Conservation (phyloP, 306 rosid species). For the Bauhinia variegata region DNA sequence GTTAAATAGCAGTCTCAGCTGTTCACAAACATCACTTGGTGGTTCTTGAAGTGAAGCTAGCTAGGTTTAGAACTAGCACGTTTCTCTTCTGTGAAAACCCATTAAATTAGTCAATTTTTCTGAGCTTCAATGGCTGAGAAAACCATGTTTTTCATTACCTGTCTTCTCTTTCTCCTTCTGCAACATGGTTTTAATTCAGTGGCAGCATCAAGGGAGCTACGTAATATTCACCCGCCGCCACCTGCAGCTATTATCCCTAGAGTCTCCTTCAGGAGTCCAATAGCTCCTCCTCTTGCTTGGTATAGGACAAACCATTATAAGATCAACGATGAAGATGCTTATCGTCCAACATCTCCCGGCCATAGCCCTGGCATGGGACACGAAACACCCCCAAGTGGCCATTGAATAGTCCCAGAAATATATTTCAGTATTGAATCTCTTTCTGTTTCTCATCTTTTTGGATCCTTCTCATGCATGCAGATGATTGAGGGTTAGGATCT, state of each 20-base stretch:
- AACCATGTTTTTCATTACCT: slow-evolving; percentile 25
- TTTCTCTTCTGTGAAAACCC: slow-evolving; percentile 22
- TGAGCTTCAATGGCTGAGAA: slow-evolving; percentile 42
- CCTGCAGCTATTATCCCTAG: slow-evolving; percentile 12
- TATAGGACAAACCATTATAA: slow-evolving; percentile 50
- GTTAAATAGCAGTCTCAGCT: slow-evolving; percentile 58
- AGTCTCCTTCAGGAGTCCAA: slow-evolving; percentile 36
- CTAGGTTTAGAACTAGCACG: not conserved
- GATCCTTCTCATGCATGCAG: too few species aligned
- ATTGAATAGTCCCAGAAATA: slow-evolving; percentile 18
- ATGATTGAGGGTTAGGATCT: not conserved
- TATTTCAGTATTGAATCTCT: too few species aligned
- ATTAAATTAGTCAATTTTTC: too few species aligned
- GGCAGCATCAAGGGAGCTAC: slow-evolving; percentile 52
- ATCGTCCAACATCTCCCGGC: slow-evolving; percentile 62
- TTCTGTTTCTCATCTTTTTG: not conserved
- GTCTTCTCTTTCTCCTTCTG: slow-evolving; percentile 40
- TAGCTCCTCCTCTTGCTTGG: slow-evolving; percentile 45
- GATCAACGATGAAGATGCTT: slow-evolving; percentile 47
- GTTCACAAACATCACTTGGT: slow-evolving; percentile 16
- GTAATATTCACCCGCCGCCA: slow-evolving; percentile 51
- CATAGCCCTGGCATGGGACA: slow-evolving; percentile 75
- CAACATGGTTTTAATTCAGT: slow-evolving; percentile 36
- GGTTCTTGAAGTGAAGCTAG: not conserved
- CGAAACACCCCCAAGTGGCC: slow-evolving; percentile 32